phyloP scores from a whole-genome alignment of 306 rosid genomes.

The Rubus parviflorus region DNA sequence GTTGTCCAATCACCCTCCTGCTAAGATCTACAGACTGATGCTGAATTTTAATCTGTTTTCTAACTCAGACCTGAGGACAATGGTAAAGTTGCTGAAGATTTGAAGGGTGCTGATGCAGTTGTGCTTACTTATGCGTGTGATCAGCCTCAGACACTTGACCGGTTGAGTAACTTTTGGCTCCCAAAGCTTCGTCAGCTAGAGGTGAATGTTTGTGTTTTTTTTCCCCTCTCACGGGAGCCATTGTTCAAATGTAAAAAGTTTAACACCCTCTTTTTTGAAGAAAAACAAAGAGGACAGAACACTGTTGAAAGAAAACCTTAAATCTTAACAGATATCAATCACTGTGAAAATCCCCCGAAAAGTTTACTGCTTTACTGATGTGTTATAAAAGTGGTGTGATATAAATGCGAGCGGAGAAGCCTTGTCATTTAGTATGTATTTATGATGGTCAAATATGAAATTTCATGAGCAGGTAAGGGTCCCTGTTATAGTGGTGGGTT shows the following conservation, averaged over 20 bases:
- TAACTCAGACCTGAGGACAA: slow-evolving; percentile 64
- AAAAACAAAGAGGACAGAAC: neutral
- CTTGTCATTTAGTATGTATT: neutral
- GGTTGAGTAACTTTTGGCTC: slow-evolving; percentile 83
- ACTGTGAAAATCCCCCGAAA: neutral
- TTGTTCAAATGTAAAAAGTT: neutral
- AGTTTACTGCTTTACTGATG: neutral
- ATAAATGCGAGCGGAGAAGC: neutral
- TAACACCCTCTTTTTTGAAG: neutral
- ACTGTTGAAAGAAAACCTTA: neutral
- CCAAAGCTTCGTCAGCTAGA: slow-evolving; percentile 92
- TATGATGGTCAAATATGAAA: slow-evolving; percentile 8
- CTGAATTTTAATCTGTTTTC: slow-evolving; percentile 21
- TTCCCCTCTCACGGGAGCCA: neutral
- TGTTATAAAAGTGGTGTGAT: slow-evolving; percentile 7
- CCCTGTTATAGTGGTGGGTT: slow-evolving; percentile 95
- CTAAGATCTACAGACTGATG: neutral
- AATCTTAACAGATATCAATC: neutral
- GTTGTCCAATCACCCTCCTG: neutral
- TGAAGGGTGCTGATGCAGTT: slow-evolving; percentile 88
- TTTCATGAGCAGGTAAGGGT: slow-evolving; percentile 72
- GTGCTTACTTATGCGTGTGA: slow-evolving; percentile 97
- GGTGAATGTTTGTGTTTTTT: slow-evolving; percentile 40
- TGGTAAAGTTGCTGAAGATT: slow-evolving; percentile 84
- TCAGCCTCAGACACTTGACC: slow-evolving; percentile 79